Evolutionary conservation across 768 basidiomycete species (phyloP), one percentile per base, ranked within the genome.

Genomic region (Mycena polygramma): DNA sequence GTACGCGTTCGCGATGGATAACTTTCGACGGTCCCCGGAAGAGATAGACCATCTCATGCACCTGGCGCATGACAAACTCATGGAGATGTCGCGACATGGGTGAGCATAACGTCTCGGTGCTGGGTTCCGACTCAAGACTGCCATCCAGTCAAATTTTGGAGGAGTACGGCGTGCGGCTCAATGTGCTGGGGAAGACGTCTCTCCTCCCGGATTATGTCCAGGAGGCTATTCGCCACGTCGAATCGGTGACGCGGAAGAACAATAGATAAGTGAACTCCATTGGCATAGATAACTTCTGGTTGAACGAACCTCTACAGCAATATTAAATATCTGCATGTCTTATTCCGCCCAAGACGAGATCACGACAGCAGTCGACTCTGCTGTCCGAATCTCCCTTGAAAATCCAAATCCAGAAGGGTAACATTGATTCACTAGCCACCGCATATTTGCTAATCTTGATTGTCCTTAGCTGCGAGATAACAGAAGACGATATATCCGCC

Each of bases 1-100:
- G n/a, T 99, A 97, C 75, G 95, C 96, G n/a, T 99, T 99, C 81
- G 89, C 96, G 1, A 96, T 99, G 69, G 97, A 99, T 75, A 99
- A 99, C 82, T 99, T 99, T 83, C 94, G 94, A 70, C 88, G 98
- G 24, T 87, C 92, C 0, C 83, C 88, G 63, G 91, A 92, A 6
- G 98, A 99, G 79, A 95, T 99, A 2, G 89, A 92, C 30, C 90
- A 90, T 2, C 85, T 99, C 74, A 96, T 99, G 95, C 79, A 83
- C n/a, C 79, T 99, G 57, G 93, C 94, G 0, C 91, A 94, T 77
- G 85, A 86, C 19, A 91, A 92, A 71, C 85, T 99, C 36, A 77
- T 91, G 43, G 94, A 97, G 78, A 83, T 99, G 20, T 92, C 91
- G 60, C 75, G 86, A 68, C 88, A 94, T 74, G 97, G 95, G 97